phyloP scores from a whole-genome alignment of 2,329 filamentous ascomycete species.

The Bertia moriformis region DNA sequence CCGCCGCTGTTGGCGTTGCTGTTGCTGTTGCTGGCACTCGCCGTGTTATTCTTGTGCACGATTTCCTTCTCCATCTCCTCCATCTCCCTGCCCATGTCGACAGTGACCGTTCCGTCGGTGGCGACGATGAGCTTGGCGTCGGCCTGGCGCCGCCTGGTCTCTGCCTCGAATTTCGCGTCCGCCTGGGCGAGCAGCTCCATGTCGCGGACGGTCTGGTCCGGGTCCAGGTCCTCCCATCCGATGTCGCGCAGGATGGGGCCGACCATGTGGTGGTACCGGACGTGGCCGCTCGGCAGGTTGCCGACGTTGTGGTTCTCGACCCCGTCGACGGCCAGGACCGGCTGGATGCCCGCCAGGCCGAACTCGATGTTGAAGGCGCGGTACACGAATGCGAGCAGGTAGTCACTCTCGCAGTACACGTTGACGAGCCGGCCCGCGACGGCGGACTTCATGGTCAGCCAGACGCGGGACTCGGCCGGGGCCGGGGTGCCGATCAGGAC shows the following conservation, averaged over 20 bases:
- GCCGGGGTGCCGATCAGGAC: slow-evolving; percentile 71
- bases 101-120: too few species aligned
- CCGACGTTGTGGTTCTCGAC: not conserved
- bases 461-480: slow-evolving; percentile 57
- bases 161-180: not conserved
- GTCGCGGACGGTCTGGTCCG: not conserved
- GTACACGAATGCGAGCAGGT: not conserved
- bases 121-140: too few species aligned
- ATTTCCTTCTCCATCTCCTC: too few species aligned
- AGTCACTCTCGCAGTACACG: not conserved
- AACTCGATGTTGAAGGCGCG: not conserved
- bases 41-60: too few species aligned
- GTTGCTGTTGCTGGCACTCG: too few species aligned
- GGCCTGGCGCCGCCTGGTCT: too few species aligned
- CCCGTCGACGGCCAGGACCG: not conserved
- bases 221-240: not conserved
- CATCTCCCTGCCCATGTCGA: too few species aligned
- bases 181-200: not conserved
- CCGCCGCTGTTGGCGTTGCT: too few species aligned
- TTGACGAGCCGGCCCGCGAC: slow-evolving; percentile 65
- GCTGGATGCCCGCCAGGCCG: not conserved
- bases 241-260: not conserved
- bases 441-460: slow-evolving; percentile 64
- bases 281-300: not conserved
- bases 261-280: not conserved